Base-by-base conservation (phyloP, 257 asterid genomes). In the Gentiana straminea region DNA sequence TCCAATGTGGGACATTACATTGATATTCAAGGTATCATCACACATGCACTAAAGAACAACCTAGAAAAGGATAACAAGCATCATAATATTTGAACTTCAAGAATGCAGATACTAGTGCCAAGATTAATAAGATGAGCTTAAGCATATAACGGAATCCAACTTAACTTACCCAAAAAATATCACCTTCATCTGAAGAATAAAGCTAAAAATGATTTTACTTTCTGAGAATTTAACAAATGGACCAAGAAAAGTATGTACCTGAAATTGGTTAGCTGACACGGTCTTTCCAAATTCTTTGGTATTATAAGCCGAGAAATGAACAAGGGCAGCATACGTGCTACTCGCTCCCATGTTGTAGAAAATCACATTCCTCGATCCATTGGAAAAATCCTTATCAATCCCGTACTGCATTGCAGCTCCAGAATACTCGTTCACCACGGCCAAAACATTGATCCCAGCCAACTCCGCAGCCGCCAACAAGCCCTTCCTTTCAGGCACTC, bases 321-420 rank as follows among this genome's bases (percentile, higher is more conserved):
- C 97, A 72, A 88, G 78, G 1, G 98, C 95, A 62, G 98, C 97
- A 81, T 85, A 92, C 46, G 97, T 83, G 66, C 84, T 83, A 77
- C 75, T 78, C 2, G 98, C 94, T 34, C 98, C 98, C 98, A 92
- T 92, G 62, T 92, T 95, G 49, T 92, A 92, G 67, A 92, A 88
- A 51, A 92, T 82, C 48, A 92, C 97, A 52, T 80, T 79, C 74
- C 94, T 77, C 10, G 98, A 80, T 45, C 84, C 97, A 50, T 92
- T 81, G 0, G 94, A 73, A 59, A 92, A 92, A 74, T 88, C 97
- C 75, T 92, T 92, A 72, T 92, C 97, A 67, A 92, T 92, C 64
- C 98, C 97, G 55, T 92, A 92, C 78, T 92, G 98, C 81, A 92
- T 63, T n/a, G 98, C 97, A 36, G 95, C 97, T 4, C 97, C 95